phyloP scores from a whole-genome alignment of 1,139 yeast species.

The Ogataea hybrid region DNA sequence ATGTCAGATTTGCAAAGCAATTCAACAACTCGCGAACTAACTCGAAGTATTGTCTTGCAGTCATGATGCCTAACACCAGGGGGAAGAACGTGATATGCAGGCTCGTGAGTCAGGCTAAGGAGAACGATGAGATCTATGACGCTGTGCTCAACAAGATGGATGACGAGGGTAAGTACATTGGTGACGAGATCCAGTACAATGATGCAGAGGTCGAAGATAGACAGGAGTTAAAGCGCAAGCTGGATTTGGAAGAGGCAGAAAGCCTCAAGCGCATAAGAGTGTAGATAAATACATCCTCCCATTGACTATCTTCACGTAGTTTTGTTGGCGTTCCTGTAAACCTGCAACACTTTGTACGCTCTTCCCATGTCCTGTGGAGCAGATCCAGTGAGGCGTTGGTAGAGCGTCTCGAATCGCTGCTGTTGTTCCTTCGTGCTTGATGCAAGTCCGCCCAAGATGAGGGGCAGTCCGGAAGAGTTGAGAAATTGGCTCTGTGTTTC shows the following conservation, averaged over 20 bases:
- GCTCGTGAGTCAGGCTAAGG: constrained; percentile 53
- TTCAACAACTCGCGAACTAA: constrained; percentile 66
- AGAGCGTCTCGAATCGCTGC: constrained; percentile 54
- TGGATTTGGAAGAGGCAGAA: constrained; percentile 5
- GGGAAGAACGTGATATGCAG: constrained; percentile 49
- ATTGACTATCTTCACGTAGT: constrained; percentile 10
- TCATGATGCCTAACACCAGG: constrained; percentile 76
- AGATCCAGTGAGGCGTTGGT: constrained; percentile 61
- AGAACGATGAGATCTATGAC: constrained; percentile 47
- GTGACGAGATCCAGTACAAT: not conserved
- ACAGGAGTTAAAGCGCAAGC: constrained; percentile 11
- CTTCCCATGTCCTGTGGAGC: constrained; percentile 72
- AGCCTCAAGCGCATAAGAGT: constrained; percentile 5
- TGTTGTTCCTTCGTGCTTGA: constrained; percentile 35
- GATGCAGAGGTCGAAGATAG: constrained; percentile 3
- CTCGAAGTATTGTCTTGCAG: constrained; percentile 74
- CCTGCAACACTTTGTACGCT: constrained; percentile 68
- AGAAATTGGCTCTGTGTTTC: constrained; percentile 79
- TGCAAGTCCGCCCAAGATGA: constrained; percentile 54
- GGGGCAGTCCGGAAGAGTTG: constrained; percentile 72
- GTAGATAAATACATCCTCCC: constrained; percentile 10
- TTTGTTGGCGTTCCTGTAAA: constrained; percentile 41
- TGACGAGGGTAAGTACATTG: constrained; percentile 31
- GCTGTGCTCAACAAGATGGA: constrained; percentile 35
- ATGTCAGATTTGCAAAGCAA: constrained; percentile 48